These are phyloP conservation scores for Ceratobasidium theobromae DNA, from an alignment of 1,284 basidiomycete species.

Conservation along the genomic window DNA sequence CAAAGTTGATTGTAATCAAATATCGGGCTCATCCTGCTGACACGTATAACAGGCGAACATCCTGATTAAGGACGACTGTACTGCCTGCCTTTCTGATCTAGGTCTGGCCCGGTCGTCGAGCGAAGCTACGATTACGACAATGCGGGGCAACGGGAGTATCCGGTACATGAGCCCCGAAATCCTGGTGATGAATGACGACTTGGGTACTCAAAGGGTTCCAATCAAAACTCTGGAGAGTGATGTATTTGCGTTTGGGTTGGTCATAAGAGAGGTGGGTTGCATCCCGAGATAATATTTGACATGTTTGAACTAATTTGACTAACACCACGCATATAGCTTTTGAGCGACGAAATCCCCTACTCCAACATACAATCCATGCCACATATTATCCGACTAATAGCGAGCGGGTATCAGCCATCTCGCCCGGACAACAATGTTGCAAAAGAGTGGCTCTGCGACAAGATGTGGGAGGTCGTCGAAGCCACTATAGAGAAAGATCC, in stretches of 20 bases:
- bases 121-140: slow-evolving; percentile 3
- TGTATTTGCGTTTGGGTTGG: slow-evolving; percentile 21
- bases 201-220: background rate
- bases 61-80: slow-evolving; percentile 21
- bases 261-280: slow-evolving; percentile 16
- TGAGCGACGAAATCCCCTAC: slow-evolving; percentile 20
- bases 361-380: background rate
- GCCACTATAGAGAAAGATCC: slow-evolving; percentile 1
- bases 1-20: background rate
- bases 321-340: slow-evolving; percentile 2
- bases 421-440: slow-evolving; percentile 4
- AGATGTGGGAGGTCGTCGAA: slow-evolving; percentile 22
- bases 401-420: background rate
- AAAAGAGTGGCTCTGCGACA: slow-evolving; percentile 22
- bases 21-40: background rate
- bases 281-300: background rate
- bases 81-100: slow-evolving; percentile 20
- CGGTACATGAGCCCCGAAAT: slow-evolving; percentile 31
- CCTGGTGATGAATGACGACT: slow-evolving; percentile 6
- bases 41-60: slow-evolving; percentile 5
- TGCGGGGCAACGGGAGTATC: slow-evolving; percentile 26
- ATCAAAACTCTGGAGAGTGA: slow-evolving; percentile 28
- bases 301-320: background rate
- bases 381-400: slow-evolving; percentile 17
- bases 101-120: slow-evolving; percentile 13